Base-by-base conservation (phyloP, 495 filamentous ascomycete species). In the Aspergillus kassunensis region DNA sequence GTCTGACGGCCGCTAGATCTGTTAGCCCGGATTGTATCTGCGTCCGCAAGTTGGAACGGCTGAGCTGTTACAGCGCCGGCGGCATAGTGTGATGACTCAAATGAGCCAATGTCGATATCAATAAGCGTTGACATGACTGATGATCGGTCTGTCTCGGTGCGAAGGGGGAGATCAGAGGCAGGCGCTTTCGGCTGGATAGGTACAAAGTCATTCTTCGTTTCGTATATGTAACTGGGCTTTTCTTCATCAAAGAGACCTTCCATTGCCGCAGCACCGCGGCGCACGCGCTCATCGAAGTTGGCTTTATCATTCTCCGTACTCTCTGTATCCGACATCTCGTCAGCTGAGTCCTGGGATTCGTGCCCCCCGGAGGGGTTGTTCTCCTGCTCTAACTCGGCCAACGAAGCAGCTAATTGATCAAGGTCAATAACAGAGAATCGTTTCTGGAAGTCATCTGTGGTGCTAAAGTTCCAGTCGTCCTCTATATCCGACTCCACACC, bases 401-500 rank as follows among this genome's bases (percentile, higher is more conserved):
- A 42, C 6, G 67, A 71, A 10, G 68, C 68, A 20, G 73, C 75
- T 11, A 78, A 57, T 54, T 76, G 61, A 46, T 76, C 70, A 12
- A 77, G 56, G 43, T 77, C 71, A 34, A 76, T 69, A 29, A 74
- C 72, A 3, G 73, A 75, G 36, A 75, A 76, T 31, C 73, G 59
- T 50, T 83, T 77, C 60, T 95, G 86, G 63, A 96, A 95, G 9
- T 83, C 87, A 49, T 88, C 85, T 0, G 89, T 93, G 0, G 87
- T 90, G 61, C 87, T 91, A 60, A 96, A 96, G 58, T 92, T 96
- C 90, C 93, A 96, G 57, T 92, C 87, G 52, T 91, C 86, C 2
- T 68, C 66, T 1, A 64, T 46, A 8, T 68, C 56, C 31, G 80
- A 74, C 15, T 79, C 73, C 61, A 60, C 39, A 59, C 62, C 59